phyloP scores from a whole-genome alignment of 345 rosid genomes.

The Viola odorata region DNA sequence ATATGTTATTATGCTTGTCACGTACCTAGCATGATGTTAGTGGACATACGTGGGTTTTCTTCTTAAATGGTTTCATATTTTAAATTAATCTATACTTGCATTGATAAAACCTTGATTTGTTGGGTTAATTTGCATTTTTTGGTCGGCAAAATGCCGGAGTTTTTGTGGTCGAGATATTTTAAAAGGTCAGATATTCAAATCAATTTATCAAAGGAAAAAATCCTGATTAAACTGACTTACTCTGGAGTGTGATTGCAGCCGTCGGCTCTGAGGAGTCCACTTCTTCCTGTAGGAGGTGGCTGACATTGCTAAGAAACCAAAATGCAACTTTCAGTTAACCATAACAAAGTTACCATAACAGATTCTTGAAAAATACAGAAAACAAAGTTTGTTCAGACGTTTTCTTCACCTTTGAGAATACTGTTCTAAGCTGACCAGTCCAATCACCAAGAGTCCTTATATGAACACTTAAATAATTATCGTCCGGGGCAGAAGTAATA shows the following conservation, averaged over 20 bases:
- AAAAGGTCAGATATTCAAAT: too few relatives aligned
- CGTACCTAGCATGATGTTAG: neutral
- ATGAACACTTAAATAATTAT: slow-evolving; percentile 67
- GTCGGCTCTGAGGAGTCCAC: slow-evolving; percentile 67
- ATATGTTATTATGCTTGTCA: slow-evolving; percentile 15
- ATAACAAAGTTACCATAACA: neutral
- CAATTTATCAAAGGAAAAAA: neutral
- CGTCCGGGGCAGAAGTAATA: slow-evolving; percentile 80
- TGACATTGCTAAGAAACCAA: slow-evolving; percentile 45
- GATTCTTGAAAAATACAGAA: neutral
- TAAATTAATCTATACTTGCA: too few relatives aligned
- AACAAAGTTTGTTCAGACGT: too few relatives aligned
- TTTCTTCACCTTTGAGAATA: slow-evolving; percentile 69
- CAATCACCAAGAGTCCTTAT: slow-evolving; percentile 77
- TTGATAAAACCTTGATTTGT: too few relatives aligned
- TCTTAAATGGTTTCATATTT: neutral
- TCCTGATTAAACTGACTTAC: slow-evolving; percentile 32
- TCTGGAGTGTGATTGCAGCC: slow-evolving; percentile 36
- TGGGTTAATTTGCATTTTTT: too few relatives aligned
- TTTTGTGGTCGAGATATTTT: too few relatives aligned
- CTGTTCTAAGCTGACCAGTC: slow-evolving; percentile 63
- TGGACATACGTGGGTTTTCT: too few relatives aligned
- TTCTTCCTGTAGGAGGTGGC: slow-evolving; percentile 48
- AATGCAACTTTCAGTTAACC: neutral
- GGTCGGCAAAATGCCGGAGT: too few relatives aligned